phyloP scores from a whole-genome alignment of 192 early-diverging fungal species.

The Entrophospora sp. region DNA sequence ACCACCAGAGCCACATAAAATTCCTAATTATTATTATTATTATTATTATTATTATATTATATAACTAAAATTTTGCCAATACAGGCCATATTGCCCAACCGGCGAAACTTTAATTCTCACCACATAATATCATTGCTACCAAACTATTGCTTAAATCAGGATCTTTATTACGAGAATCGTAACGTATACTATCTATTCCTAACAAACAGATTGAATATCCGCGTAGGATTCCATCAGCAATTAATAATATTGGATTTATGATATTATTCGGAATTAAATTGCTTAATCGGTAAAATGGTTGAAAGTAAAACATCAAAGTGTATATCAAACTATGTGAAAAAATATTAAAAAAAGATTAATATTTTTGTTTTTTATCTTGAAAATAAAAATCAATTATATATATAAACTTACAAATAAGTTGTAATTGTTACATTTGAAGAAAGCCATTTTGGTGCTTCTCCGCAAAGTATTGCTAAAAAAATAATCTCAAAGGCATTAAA shows the following conservation, averaged over 20 bases:
- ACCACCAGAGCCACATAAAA: slow-evolving; percentile 6
- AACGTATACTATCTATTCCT: not conserved
- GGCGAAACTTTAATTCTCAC: too few relatives aligned
- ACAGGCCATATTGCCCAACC: too few relatives aligned
- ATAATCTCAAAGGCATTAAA: not conserved
- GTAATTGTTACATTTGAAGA: slow-evolving; percentile 3
- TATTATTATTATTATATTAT: too few relatives aligned
- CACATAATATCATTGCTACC: slow-evolving; percentile 10
- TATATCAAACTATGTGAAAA: not conserved
- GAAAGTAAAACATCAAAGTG: not conserved
- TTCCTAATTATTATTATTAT: too few relatives aligned
- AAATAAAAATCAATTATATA: not conserved
- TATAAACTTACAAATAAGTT: slow-evolving; percentile 12
- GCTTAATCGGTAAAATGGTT: not conserved
- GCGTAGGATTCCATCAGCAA: not conserved
- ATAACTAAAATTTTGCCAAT: too few relatives aligned
- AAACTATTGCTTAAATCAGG: slow-evolving; percentile 5
- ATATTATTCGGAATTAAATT: not conserved
- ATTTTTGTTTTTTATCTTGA: too few relatives aligned
- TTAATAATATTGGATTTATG: not conserved
- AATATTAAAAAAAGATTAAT: not conserved
- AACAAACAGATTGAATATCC: not conserved
- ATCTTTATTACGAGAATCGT: not conserved
- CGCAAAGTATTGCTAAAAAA: not conserved
- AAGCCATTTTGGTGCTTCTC: slow-evolving; percentile 7